These are phyloP conservation scores for Margaritispora aquatica DNA, from an alignment of 495 filamentous ascomycete genomes.

Conservation along the genomic window DNA sequence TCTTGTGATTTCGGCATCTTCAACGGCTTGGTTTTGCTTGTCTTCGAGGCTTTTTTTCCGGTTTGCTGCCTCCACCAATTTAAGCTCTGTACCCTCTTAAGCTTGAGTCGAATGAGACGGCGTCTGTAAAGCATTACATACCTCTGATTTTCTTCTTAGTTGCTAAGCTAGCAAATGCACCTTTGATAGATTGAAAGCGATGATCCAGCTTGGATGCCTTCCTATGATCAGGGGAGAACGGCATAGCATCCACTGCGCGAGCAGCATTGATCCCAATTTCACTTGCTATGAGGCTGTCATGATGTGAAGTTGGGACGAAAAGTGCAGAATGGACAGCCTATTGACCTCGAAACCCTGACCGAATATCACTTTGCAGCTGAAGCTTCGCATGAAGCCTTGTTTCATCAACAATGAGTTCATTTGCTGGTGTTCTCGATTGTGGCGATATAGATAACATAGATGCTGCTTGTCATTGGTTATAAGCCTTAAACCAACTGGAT, in stretches of 20 bases:
- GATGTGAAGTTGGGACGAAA: neutral
- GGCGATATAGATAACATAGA: neutral
- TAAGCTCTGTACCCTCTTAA: neutral
- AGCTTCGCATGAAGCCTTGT: too few relatives aligned
- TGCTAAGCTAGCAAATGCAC: neutral
- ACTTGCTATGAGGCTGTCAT: neutral
- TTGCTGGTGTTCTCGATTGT: too few relatives aligned
- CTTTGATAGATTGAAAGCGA: neutral
- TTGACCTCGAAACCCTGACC: too few relatives aligned
- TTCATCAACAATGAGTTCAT: too few relatives aligned
- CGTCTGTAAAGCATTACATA: neutral
- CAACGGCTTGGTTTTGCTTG: neutral
- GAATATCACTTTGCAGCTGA: too few relatives aligned
- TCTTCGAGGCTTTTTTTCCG: neutral
- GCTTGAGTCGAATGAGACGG: neutral
- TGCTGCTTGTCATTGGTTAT: neutral
- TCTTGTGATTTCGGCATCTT: neutral
- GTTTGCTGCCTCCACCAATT: neutral
- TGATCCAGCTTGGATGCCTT: neutral
- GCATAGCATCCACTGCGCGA: neutral
- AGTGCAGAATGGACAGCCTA: too few relatives aligned
- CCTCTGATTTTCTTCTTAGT: neutral
- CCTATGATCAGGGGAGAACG: neutral
- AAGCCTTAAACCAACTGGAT: neutral
- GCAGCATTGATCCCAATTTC: neutral